Evolutionary conservation across 192 early-diverging fungal genomes (phyloP), one percentile per base, ranked within the genome.

Genomic region (Linnemannia schmuckeri): DNA sequence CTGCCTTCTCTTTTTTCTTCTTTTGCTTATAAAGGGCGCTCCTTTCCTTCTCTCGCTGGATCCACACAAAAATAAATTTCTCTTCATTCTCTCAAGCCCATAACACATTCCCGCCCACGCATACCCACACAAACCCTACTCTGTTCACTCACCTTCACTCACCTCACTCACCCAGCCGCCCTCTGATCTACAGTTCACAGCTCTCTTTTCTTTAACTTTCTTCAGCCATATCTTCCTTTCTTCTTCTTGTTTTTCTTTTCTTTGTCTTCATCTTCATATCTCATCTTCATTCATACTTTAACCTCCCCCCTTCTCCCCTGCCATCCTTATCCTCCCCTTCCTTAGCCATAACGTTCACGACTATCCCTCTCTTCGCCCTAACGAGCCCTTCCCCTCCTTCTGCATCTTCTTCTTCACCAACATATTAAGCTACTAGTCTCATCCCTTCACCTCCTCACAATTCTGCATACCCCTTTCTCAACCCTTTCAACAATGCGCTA

Each of bases 401-500:
- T 52, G 4, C 49, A 38, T 18, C 47, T 15, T 35, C 74, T 38
- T 18, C 44, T 22, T 38, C 68, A 70, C 30, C 66, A 6, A 20
- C 69, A 38, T 22, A n/a, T 15, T 27, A n/a, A 49, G 20, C 69
- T 52, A 52, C 49, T 20, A 20, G 17, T 15, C 49, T 17, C 42
- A 18, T 38, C 52, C 37, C 46, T 9, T 49, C 9, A 70, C 2
- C n/a, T 13, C 37, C 18, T 24, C 38, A 38, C 46, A 55, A 6
- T 20, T 15, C 46, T 1, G 3, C 44, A 4, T 24, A 18, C 33
- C 66, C 22, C 70, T 2, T 13, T 22, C 35, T n/a, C 24, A 8
- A 8, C 55, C 18, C 18, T 27, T 44, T 54, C 40, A 66, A 66
- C 38, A 22, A 83, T 83, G 82, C 57, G 77, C 52, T 54, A 10